These are phyloP conservation scores for Solanum hybrid DNA, from an alignment of 305 asterid genomes.

Conservation along the genomic window DNA sequence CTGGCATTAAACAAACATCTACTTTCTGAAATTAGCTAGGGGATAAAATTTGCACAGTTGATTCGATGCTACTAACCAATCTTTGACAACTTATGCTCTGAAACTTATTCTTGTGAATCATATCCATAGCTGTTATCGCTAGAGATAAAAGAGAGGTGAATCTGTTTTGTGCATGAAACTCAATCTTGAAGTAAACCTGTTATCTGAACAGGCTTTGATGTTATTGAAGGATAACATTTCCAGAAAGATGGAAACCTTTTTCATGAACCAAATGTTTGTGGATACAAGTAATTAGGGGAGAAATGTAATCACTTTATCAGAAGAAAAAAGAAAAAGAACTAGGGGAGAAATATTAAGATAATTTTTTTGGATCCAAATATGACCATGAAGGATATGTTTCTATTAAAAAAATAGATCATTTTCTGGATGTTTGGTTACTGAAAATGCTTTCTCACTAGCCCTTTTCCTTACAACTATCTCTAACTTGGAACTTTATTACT, in stretches of 20 bases:
- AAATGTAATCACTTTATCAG: not conserved
- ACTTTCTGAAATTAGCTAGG: not conserved
- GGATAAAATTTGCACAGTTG: not conserved
- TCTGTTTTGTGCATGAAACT: not conserved
- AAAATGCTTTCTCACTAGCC: not conserved
- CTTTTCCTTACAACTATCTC: not conserved
- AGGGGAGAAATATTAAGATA: not conserved
- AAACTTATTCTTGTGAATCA: not conserved
- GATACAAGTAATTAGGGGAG: not conserved
- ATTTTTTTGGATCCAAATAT: not conserved
- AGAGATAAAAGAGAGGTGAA: not conserved
- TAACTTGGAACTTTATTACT: not conserved
- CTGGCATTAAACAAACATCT: constrained; percentile 48
- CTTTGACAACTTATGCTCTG: not conserved
- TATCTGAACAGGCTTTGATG: not conserved
- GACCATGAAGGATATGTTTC: not conserved
- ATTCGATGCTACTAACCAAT: not conserved
- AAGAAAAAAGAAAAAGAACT: not conserved
- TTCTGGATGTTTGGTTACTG: not conserved
- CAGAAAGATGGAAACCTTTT: not conserved
- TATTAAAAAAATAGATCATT: not conserved
- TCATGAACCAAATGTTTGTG: not conserved
- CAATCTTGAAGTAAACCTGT: not conserved
- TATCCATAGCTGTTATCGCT: not conserved
- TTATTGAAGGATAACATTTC: not conserved